Base-by-base conservation (phyloP, 345 rosid species). In the Luvunga scandens region DNA sequence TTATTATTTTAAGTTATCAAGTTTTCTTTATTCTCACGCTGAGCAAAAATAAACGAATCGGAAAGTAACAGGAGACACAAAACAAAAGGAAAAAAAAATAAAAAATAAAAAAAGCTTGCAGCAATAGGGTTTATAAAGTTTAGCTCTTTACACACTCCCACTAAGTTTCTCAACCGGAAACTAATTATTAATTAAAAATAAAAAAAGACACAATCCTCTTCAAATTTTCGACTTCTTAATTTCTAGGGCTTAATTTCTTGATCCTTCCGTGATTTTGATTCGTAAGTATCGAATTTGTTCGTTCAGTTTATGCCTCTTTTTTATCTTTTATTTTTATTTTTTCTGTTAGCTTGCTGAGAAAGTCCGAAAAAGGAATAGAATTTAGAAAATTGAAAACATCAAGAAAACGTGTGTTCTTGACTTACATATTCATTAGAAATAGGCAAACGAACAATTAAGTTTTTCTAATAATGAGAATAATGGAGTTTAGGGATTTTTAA, bases 401-500 rank as follows among this genome's bases (percentile, higher is more conserved):
- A 14, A n/a, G 16, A 19, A 3, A 50, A 6, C 9, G 13, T 50
- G 14, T 31, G 42, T 16, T 33, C 27, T 56, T 72, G 33, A 12
- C 36, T 34, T 73, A 12, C 2, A 25, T 61, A 7, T 60, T 62
- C 22, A 30, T 50, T 28, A 53, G 56, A 42, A 42, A 13, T 34
- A 33, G 30, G 9, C 66, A 19, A n/a, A 5, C 19, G 30, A 5
- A 55, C 13, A 4, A 30, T 22, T n/a, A 2, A 22, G 22, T 57
- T 34, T 33, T 5, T n/a, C 50, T 2, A 36, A 34, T 57, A 60
- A 60, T 59, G 76, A 60, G 64, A 19, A 18, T 13, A 25, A 38
- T n/a, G 50, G 27, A 12, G 19, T 73, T 36, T 73, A 24, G 53
- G 76, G 76, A 59, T 59, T 57, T 45, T 36, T 65, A 72, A 72